These are phyloP conservation scores for Termitomyces sp. DNA, from an alignment of 768 basidiomycete genomes.

Conservation along the genomic window DNA sequence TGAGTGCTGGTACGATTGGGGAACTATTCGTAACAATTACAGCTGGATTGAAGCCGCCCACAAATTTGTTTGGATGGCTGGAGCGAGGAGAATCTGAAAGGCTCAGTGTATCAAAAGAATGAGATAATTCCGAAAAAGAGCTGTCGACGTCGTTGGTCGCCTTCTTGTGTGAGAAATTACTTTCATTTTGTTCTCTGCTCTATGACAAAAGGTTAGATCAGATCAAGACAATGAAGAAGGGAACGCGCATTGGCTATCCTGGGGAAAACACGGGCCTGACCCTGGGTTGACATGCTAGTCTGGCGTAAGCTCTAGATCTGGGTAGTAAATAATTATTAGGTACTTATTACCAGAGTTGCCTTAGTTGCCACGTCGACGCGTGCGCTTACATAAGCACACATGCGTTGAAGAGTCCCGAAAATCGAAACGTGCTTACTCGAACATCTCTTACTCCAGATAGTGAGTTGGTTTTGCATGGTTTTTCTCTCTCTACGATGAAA, in stretches of 20 bases:
- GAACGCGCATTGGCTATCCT: conserved; percentile 21
- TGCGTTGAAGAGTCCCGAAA: not conserved
- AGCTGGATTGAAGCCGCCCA: conserved; percentile 48
- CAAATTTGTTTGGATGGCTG: conserved; percentile 27
- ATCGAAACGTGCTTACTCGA: not conserved
- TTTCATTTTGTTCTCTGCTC: conserved; percentile 3
- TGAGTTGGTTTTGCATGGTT: conserved; percentile 8
- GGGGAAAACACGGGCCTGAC: conserved; percentile 17
- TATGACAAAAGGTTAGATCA: not conserved
- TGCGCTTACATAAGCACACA: not conserved
- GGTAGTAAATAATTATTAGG: too few relatives aligned
- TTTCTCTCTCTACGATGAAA: conserved; percentile 37
- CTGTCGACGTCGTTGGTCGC: conserved; percentile 6
- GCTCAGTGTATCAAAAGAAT: conserved; percentile 27
- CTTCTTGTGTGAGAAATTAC: conserved; percentile 15
- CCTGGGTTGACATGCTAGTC: conserved; percentile 6
- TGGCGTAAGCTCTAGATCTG: too few relatives aligned
- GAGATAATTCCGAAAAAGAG: conserved; percentile 17
- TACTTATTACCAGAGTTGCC: not conserved
- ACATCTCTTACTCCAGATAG: not conserved
- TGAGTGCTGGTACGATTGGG: conserved; percentile 12
- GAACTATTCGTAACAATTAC: conserved; percentile 8
- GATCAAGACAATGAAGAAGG: not conserved
- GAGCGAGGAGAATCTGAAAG: conserved; percentile 12
- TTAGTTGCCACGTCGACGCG: not conserved